These are phyloP conservation scores for Pseudophaeomoniella oleicola DNA, from an alignment of 2,329 filamentous ascomycete species.

Conservation along the genomic window DNA sequence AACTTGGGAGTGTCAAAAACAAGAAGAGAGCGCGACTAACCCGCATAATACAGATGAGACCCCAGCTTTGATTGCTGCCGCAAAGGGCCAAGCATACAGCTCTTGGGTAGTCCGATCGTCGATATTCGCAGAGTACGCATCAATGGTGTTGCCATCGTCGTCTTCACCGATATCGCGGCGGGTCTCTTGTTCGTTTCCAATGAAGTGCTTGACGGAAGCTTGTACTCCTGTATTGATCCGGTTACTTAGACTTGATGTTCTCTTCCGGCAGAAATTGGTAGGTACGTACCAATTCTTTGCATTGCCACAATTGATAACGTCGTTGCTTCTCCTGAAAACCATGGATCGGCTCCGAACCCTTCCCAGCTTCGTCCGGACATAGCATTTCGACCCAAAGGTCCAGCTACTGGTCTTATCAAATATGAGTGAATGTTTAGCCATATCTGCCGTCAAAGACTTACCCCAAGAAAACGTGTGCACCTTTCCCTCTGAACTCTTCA, in stretches of 20 bases:
- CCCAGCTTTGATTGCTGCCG: slow-evolving; percentile 44
- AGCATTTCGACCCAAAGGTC: slow-evolving; percentile 26
- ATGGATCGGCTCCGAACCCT: slow-evolving; percentile 26
- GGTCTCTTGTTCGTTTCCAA: slow-evolving; percentile 48
- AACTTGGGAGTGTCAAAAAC: too few species aligned
- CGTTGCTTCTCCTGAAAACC: slow-evolving; percentile 26
- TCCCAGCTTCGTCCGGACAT: slow-evolving; percentile 31
- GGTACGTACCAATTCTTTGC: slow-evolving; percentile 19
- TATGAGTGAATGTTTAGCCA: too few species aligned
- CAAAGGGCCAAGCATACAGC: slow-evolving; percentile 53
- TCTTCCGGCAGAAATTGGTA: too few species aligned
- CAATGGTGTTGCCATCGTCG: slow-evolving; percentile 22
- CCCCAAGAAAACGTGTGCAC: slow-evolving; percentile 28
- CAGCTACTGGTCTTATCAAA: slow-evolving; percentile 32
- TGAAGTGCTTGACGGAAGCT: slow-evolving; percentile 37
- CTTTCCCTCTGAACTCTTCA: slow-evolving; percentile 41
- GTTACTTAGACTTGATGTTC: too few species aligned
- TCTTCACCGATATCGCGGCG: slow-evolving; percentile 6
- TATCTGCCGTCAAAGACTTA: too few species aligned
- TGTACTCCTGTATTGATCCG: slow-evolving; percentile 28
- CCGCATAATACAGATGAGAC: slow-evolving; percentile 42
- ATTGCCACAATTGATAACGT: slow-evolving; percentile 23
- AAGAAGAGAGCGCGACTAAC: too few species aligned
- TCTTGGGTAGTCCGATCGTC: slow-evolving; percentile 54
- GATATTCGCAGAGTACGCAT: slow-evolving; percentile 40